A percentile compares a stretch with the other conserved stretches of the same genome.
phyloP scores from a whole-genome alignment of 1,139 yeast genomes.

The Yamadazyma triangularis region DNA sequence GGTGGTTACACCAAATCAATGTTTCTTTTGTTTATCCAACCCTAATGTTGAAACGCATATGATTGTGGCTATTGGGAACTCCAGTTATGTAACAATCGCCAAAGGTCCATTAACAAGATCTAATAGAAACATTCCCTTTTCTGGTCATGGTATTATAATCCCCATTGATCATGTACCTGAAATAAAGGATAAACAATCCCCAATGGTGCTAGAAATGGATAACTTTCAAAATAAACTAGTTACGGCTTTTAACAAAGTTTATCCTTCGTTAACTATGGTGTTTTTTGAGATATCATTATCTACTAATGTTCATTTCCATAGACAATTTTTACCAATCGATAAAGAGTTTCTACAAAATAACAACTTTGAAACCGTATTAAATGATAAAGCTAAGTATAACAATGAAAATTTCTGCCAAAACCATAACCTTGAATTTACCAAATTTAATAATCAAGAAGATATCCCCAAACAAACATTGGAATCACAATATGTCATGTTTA shows the following conservation, averaged over 20 bases:
- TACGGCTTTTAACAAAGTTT: conserved; percentile 34
- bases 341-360: conserved; percentile 24
- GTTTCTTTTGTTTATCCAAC: conserved; percentile 84
- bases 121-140: conserved; percentile 41
- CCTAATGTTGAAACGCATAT: conserved; percentile 76
- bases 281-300: conserved; percentile 59
- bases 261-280: conserved; percentile 40
- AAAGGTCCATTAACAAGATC: conserved; percentile 78
- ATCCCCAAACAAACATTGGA: conserved; percentile 21
- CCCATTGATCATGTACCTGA: conserved; percentile 75
- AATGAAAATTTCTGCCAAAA: conserved; percentile 45
- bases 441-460: conserved; percentile 19
- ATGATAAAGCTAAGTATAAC: conserved; percentile 41
- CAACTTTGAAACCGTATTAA: conserved; percentile 29
- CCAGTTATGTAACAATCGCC: conserved; percentile 70
- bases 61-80: conserved; percentile 69
- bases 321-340: conserved; percentile 61
- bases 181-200: conserved; percentile 16
- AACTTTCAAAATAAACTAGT: conserved; percentile 43
- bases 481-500: conserved; percentile 35
- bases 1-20: conserved; percentile 49
- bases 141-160: conserved; percentile 82
- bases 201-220: conserved; percentile 21
- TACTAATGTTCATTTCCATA: conserved; percentile 59
- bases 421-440: conserved; percentile 38